These are phyloP conservation scores for Brettanomyces anomalus DNA, from an alignment of 805 yeast species.

Conservation along the genomic window DNA sequence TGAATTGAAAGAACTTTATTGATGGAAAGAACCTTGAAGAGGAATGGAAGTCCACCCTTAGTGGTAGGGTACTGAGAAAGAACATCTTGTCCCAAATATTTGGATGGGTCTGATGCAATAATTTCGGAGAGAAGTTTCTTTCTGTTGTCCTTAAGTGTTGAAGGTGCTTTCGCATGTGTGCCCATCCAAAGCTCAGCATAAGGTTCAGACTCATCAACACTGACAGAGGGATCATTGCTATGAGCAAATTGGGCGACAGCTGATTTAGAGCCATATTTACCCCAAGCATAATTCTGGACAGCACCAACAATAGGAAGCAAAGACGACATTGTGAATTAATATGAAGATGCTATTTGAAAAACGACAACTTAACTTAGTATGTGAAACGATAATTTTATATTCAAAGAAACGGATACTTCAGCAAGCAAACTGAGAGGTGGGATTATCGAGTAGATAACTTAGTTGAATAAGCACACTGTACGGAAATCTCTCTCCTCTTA, in stretches of 20 bases:
- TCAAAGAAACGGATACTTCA: no score
- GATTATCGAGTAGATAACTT: no score
- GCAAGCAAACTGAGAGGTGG: no score
- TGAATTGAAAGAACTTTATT: conserved; percentile 90
- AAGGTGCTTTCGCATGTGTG: conserved; percentile 89
- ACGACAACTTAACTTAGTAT: neutral
- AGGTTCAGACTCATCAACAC: conserved; percentile 66
- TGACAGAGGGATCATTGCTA: conserved; percentile 51
- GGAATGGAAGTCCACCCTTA: conserved; percentile 70
- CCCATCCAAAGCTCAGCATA: conserved; percentile 99
- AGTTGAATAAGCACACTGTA: no score
- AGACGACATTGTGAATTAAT: neutral
- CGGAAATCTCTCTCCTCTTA: no score
- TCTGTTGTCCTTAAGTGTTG: conserved; percentile 39
- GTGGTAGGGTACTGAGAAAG: conserved; percentile 54
- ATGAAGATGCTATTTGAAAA: neutral
- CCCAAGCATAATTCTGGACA: conserved; percentile 34
- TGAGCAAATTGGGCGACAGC: conserved; percentile 87
- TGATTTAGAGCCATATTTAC: conserved; percentile 71
- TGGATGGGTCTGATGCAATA: conserved; percentile 49
- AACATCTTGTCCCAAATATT: conserved; percentile 49
- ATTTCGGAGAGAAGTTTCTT: conserved; percentile 58
- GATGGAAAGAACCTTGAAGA: conserved; percentile 90
- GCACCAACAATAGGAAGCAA: conserved; percentile 11
- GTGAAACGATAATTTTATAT: no score